Base-by-base conservation (phyloP, 208 protist species). In the Lotmaria passim region DNA sequence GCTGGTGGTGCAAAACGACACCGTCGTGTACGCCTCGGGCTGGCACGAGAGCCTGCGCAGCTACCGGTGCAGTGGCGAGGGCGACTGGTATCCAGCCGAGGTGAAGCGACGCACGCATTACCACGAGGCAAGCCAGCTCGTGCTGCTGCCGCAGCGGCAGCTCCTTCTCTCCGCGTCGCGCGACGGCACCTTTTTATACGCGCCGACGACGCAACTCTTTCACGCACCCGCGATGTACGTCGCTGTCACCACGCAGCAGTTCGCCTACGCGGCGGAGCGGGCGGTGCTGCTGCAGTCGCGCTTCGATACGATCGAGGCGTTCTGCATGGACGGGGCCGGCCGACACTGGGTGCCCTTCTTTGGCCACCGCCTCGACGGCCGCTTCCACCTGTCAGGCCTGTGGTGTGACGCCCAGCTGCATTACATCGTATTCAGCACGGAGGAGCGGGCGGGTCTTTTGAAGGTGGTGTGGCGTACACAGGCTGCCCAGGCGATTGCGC, bases 71-170 rank as follows among this genome's bases (percentile, higher is more conserved):
- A 67, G 31, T 53, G 24, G 47, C 17, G 24, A 70, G 34, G 58
- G 59, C 12, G 61, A 74, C 30, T 96, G 89, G 87, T 85, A 86
- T 70, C 89, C 91, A 12, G 87, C 87, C 3, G 87, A 96, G 62
- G 91, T 96, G 69, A 96, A 96, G 75, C 87, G 91, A 0, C 91
- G 91, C 56, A 94, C 89, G 43, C 91, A 96, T 61, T 94, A 96
- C 77, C 91, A 96, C 62, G 91, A 96, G 73, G 83, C 84, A 28
- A 90, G 65, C 43, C 80, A 94, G 63, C 69, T 96, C 30, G 30
- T 69, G 5, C 15, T 93, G 28, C 30, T 90, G 48, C 59, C 79
- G 14, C 73, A 73, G 28, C 74, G 63, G 12, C 81, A 89, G 70
- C 75, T 94, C 14, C 57, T 96, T n/a, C 67, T 96, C 21, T 96